Evolutionary conservation across 352 stramenopile genomes (phyloP), one percentile per base, ranked within the genome.

Genomic region (Blastocystis sp.): DNA sequence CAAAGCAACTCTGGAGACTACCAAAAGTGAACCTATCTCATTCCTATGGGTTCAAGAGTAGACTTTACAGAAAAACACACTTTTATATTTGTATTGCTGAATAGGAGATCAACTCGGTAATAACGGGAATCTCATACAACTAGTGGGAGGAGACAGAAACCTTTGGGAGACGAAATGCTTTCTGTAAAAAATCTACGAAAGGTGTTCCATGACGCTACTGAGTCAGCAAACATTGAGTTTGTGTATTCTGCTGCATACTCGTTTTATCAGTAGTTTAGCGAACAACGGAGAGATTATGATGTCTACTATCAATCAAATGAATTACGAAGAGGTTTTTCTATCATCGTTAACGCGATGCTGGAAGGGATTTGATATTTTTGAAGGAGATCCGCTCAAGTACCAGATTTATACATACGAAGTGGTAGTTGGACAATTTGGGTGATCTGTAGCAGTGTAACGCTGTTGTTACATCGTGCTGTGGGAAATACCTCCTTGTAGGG

Each of bases 321-420:
- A 68, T 16, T 68, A 68, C 50, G 73, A 85, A 34, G 53, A 45
- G 20, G 73, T 85, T 11, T 85, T 85, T 43, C 56, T 85, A 30
- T 85, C 73, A 53, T 47, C 73, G 26, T 85, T 85, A 30, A 55
- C 20, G 1, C 73, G 73, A 26, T 85, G 73, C 26, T 85, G 73
- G 73, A 85, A 68, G 13, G 73, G 73, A n/a, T 85, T 69, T 45
- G 53, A 85, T 43, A 85, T 85, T 45, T 65, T 85, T 18, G 47
- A 65, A 16, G 45, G 41, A n/a, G 50, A 85, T 66, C 47, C 73
- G 5, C 47, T 85, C 18, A 24, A 85, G 56, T 85, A 85, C 47
- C 73, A 85, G 30, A 85, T 85, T 53, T 85, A 85, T 39, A 85
- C 73, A 68, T 85, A 85, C 26, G 73, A 85, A 43, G 73, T 85